Evolutionary conservation across 352 stramenopile genomes (phyloP).

Genomic region (Globisporangium splendens): DNA sequence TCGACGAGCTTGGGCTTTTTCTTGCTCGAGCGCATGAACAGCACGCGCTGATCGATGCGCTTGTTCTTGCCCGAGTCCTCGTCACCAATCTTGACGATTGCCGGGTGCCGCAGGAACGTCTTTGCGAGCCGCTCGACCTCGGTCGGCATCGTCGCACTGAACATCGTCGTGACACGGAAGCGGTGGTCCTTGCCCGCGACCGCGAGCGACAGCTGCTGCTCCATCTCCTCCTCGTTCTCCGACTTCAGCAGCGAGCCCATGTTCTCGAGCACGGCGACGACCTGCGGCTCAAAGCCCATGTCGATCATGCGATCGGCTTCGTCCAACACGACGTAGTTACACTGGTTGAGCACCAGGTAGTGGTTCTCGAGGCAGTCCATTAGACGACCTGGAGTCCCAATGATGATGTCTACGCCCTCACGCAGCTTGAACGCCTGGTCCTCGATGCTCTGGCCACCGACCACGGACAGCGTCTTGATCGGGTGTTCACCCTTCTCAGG

Average conservation of each 20-base stretch:
- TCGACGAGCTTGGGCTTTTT: constrained; percentile 89
- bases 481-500: constrained; percentile 39
- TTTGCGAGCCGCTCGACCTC: constrained; percentile 97
- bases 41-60: constrained; percentile 95
- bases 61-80: constrained; percentile 98
- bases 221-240: constrained; percentile 95
- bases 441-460: constrained; percentile 95
- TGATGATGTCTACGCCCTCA: constrained; percentile 97
- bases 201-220: constrained; percentile 87
- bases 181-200: constrained; percentile 56
- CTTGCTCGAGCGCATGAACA: constrained; percentile 91
- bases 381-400: constrained; percentile 97
- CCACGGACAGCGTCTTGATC: constrained; percentile 85
- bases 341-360: constrained; percentile 99
- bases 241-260: constrained; percentile 97
- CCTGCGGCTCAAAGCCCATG: constrained; percentile 96
- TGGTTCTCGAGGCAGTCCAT: constrained; percentile 97
- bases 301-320: constrained; percentile 99
- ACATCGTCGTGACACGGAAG: constrained; percentile 95
- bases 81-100: constrained; percentile 98
- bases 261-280: constrained; percentile 94
- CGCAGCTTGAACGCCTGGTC: constrained; percentile 95
- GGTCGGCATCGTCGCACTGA: constrained; percentile 98
- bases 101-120: constrained; percentile 95
- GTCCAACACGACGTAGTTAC: constrained; percentile 99